Percentiles rank a stretch among this genome's conserved stretches.
Conservation (phyloP, 192 early-diverging fungal genomes). For the Backusella westeae region DNA sequence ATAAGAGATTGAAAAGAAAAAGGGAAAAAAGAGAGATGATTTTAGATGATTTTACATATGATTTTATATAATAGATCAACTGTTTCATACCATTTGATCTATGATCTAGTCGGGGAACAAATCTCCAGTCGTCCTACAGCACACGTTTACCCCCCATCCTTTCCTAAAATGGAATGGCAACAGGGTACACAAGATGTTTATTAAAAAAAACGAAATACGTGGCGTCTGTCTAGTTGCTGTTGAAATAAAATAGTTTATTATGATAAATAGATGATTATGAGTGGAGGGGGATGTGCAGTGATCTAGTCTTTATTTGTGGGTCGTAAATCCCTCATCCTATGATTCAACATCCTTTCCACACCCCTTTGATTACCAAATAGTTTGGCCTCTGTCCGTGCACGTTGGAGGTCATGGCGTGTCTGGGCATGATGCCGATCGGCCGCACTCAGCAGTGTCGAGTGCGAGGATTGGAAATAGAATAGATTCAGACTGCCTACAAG, state of each 20-base stretch:
- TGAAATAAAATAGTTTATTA: background rate
- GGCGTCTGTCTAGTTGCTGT: background rate
- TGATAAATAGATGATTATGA: background rate
- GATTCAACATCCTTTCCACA: constrained; percentile 15
- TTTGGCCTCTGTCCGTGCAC: constrained; percentile 26
- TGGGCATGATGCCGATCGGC: constrained; percentile 29
- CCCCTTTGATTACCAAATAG: constrained; percentile 16
- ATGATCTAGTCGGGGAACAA: too few species aligned
- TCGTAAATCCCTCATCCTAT: constrained; percentile 11
- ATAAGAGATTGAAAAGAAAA: too few species aligned
- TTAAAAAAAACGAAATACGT: background rate
- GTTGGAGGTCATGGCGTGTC: constrained; percentile 23
- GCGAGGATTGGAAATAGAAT: background rate
- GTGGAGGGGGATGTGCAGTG: background rate
- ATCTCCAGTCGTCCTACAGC: too few species aligned
- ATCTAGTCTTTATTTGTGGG: background rate
- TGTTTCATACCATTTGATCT: too few species aligned
- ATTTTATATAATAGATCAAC: too few species aligned
- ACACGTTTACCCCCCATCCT: background rate
- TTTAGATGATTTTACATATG: too few species aligned
- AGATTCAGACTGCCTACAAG: constrained; percentile 10
- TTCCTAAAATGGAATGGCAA: background rate
- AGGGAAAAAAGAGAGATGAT: too few species aligned
- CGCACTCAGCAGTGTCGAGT: background rate
- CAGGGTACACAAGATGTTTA: background rate